Evolutionary conservation across 768 basidiomycete genomes (phyloP).

Genomic region (Trametes meyenii): DNA sequence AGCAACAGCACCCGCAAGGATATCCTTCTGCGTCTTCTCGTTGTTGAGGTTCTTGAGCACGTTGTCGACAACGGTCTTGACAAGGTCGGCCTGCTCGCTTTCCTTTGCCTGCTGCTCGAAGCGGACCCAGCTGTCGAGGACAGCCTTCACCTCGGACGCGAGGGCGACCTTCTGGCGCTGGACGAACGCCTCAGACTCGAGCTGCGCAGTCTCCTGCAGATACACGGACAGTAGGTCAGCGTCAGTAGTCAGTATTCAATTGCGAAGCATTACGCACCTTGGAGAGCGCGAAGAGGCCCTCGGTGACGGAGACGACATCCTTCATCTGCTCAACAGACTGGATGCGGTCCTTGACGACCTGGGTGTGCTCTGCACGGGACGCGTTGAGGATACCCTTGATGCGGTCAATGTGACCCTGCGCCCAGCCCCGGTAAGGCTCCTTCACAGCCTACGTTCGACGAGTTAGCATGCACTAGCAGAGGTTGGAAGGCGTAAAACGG

Average conservation of each 20-base stretch:
- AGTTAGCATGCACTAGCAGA: background rate
- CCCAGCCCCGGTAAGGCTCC: constrained; percentile 93
- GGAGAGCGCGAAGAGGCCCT: constrained; percentile 89
- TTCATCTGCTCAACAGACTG: constrained; percentile 90
- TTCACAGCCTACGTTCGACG: constrained; percentile 58
- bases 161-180: constrained; percentile 88
- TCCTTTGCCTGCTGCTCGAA: constrained; percentile 97
- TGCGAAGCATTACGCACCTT: constrained; percentile 55
- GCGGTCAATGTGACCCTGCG: constrained; percentile 81
- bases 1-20: constrained; percentile 74
- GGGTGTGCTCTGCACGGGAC: constrained; percentile 87
- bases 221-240: background rate
- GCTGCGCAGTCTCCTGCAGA: constrained; percentile 81
- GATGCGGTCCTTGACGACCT: constrained; percentile 93
- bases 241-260: background rate
- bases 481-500: background rate
- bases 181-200: constrained; percentile 89
- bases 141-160: constrained; percentile 87
- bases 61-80: constrained; percentile 85
- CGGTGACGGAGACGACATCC: constrained; percentile 90
- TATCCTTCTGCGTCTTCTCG: constrained; percentile 87
- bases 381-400: constrained; percentile 80
- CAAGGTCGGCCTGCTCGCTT: constrained; percentile 91
- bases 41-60: constrained; percentile 83
- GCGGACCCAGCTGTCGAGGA: constrained; percentile 97